phyloP scores from a whole-genome alignment of 345 rosid genomes.

The Camelina hispida region DNA sequence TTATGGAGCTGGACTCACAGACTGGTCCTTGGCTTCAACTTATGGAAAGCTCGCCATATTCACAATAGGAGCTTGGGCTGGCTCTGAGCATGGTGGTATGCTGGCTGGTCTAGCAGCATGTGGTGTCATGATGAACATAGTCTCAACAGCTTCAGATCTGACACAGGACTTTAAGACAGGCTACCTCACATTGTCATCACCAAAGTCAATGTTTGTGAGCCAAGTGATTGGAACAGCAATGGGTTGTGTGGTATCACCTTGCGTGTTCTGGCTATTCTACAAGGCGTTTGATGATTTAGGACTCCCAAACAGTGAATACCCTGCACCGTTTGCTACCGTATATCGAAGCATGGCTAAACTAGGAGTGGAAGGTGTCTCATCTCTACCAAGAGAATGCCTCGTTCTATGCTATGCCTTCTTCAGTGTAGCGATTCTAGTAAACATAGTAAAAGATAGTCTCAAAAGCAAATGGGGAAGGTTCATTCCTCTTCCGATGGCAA shows the following conservation, averaged over 20 bases:
- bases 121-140: slow-evolving; percentile 94
- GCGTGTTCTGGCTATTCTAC: slow-evolving; percentile 84
- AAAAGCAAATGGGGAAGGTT: slow-evolving; percentile 51
- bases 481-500: slow-evolving; percentile 83
- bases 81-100: slow-evolving; percentile 66
- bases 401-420: slow-evolving; percentile 65
- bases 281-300: slow-evolving; percentile 74
- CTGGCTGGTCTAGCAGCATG: slow-evolving; percentile 83
- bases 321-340: slow-evolving; percentile 67
- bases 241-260: slow-evolving; percentile 80
- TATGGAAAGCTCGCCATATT: slow-evolving; percentile 86
- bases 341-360: slow-evolving; percentile 67
- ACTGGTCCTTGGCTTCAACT: slow-evolving; percentile 85
- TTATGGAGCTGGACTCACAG: slow-evolving; percentile 87
- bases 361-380: slow-evolving; percentile 74
- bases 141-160: slow-evolving; percentile 83
- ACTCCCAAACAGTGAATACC: slow-evolving; percentile 51
- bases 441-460: slow-evolving; percentile 53
- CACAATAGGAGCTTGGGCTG: slow-evolving; percentile 77
- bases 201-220: slow-evolving; percentile 74
- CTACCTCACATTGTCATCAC: slow-evolving; percentile 81
- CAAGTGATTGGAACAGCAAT: slow-evolving; percentile 84
- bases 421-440: slow-evolving; percentile 59
- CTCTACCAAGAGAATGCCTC: slow-evolving; percentile 78
- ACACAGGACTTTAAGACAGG: slow-evolving; percentile 92